Conservation (phyloP, 306 rosid species). For the Rosa persica region DNA sequence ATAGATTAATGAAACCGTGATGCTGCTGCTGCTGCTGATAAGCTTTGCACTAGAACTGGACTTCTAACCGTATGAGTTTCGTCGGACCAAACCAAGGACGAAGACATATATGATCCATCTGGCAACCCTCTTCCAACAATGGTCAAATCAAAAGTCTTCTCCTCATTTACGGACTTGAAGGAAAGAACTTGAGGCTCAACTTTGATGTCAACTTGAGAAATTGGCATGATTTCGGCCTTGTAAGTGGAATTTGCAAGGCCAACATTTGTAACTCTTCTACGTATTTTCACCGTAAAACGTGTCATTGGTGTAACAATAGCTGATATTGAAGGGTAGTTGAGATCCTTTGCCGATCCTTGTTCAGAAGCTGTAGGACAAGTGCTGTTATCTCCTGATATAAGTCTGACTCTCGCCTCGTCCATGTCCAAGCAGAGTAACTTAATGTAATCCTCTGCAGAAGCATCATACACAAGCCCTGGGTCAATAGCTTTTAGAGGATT, state of each 20-base stretch:
- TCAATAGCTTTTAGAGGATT: conserved; percentile 27
- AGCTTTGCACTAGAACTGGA: background rate
- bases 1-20: too few relatives aligned
- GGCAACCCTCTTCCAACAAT: background rate
- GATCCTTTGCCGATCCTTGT: conserved; percentile 13
- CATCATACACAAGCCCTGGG: conserved; percentile 40
- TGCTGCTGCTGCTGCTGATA: background rate
- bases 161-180: conserved; percentile 13
- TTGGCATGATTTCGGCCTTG: background rate
- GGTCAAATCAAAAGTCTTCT: conserved; percentile 25
- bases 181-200: conserved; percentile 24
- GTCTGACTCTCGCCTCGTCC: background rate
- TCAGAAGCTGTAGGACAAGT: conserved; percentile 2
- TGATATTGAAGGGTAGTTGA: conserved; percentile 28
- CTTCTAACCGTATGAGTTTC: conserved; percentile 22
- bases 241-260: conserved; percentile 25
- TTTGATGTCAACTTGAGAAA: background rate
- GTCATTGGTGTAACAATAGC: conserved; percentile 7
- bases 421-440: conserved; percentile 20
- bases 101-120: background rate
- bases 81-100: conserved; percentile 25
- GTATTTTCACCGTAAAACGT: background rate
- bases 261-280: conserved; percentile 33
- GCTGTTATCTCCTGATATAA: conserved; percentile 9
- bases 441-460: conserved; percentile 31